A percentile compares a stretch with the other conserved stretches of the same genome.
Conservation (phyloP, 2,329 filamentous ascomycete genomes). For the Alternaria sp. region DNA sequence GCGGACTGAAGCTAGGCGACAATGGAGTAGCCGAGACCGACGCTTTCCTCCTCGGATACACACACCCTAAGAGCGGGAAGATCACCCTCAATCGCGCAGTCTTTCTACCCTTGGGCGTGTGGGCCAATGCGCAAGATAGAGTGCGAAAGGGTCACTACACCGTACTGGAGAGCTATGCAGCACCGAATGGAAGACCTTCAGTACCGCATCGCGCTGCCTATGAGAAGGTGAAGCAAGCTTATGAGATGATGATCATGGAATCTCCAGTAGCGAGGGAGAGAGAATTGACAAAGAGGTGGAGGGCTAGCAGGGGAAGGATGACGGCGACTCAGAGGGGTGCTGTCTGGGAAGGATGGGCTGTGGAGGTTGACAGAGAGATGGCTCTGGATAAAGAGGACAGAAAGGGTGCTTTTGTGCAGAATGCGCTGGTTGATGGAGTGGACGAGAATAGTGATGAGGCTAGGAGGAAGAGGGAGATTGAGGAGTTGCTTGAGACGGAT, state of each 20-base stretch:
- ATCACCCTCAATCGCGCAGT: conserved; percentile 29
- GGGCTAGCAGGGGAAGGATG: conserved; percentile 27
- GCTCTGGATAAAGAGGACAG: conserved; percentile 29
- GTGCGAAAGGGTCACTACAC: conserved; percentile 15
- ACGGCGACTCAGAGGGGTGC: conserved; percentile 26
- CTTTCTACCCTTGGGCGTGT: conserved; percentile 32
- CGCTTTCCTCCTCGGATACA: conserved; percentile 37
- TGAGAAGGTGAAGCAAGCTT: conserved; percentile 25
- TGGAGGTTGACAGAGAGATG: conserved; percentile 23
- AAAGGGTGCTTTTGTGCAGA: conserved; percentile 11
- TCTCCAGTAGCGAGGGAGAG: conserved; percentile 22
- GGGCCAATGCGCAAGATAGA: conserved; percentile 20
- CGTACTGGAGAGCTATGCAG: conserved; percentile 33
- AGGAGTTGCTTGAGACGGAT: conserved; percentile 26
- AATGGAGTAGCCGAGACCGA: conserved; percentile 26
- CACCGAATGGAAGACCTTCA: neutral
- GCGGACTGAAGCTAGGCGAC: conserved; percentile 10
- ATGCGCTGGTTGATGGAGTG: conserved; percentile 3
- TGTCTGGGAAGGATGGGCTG: conserved; percentile 45
- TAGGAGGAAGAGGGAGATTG: conserved; percentile 23
- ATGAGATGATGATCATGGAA: conserved; percentile 18
- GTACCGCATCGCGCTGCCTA: conserved; percentile 25
- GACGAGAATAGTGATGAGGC: conserved; percentile 8
- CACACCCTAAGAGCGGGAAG: conserved; percentile 6
- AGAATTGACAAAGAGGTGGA: conserved; percentile 42